Percentiles rank a stretch among this genome's conserved stretches.
Evolutionary conservation across 306 rosid species (phyloP).

Genomic region (Begonia fuchsioides): DNA sequence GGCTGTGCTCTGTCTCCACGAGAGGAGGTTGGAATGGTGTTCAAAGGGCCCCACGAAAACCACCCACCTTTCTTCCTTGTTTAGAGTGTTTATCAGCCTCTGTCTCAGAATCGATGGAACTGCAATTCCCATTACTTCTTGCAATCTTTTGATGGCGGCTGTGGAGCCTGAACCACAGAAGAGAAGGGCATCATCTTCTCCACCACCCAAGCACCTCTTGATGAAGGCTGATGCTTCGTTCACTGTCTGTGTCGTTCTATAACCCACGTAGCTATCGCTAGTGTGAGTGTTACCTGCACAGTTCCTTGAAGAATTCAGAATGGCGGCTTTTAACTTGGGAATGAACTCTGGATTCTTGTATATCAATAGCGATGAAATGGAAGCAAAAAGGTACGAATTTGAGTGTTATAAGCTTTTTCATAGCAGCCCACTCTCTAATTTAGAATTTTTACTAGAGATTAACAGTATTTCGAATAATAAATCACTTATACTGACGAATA

Average conservation of each 20-base stretch:
- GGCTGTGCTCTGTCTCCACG: conserved; percentile 78
- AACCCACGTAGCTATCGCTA: conserved; percentile 61
- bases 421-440: too few relatives aligned
- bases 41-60: conserved; percentile 78
- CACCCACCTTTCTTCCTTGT: conserved; percentile 52
- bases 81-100: conserved; percentile 15
- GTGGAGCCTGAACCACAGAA: conserved; percentile 82
- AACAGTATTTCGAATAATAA: too few relatives aligned
- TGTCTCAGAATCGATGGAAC: conserved; percentile 56
- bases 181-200: conserved; percentile 38
- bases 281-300: conserved; percentile 63
- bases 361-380: too few relatives aligned
- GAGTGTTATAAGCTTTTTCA: too few relatives aligned
- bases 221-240: conserved; percentile 40
- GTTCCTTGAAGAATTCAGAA: too few relatives aligned
- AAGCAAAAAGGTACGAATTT: too few relatives aligned
- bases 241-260: conserved; percentile 47
- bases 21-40: conserved; percentile 78
- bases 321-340: too few relatives aligned
- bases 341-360: too few relatives aligned
- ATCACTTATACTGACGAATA: too few relatives aligned
- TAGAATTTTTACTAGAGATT: too few relatives aligned
- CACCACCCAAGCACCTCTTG: conserved; percentile 58
- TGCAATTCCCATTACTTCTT: conserved; percentile 65
- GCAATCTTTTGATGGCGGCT: conserved; percentile 65